These are phyloP conservation scores for Paradendryphiella salina DNA, from an alignment of 2,329 filamentous ascomycete species.

Conservation along the genomic window DNA sequence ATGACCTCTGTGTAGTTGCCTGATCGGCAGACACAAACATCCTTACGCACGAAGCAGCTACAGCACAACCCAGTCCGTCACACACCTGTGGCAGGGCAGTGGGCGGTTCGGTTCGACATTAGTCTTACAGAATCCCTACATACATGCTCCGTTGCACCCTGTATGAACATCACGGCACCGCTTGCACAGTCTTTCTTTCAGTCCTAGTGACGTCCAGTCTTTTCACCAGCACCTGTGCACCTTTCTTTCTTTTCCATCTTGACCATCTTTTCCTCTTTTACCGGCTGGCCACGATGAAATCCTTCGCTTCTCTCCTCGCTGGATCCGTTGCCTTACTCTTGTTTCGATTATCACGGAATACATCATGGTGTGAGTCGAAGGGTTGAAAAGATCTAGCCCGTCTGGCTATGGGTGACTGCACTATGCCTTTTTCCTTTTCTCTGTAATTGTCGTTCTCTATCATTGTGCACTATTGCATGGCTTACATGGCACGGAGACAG, in stretches of 20 bases:
- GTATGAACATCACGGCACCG: background rate
- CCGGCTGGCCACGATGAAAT: slow-evolving; percentile 37
- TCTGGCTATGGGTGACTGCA: too few species aligned
- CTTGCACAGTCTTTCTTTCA: slow-evolving; percentile 25
- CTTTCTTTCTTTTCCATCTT: slow-evolving; percentile 29
- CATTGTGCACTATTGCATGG: background rate
- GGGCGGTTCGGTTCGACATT: slow-evolving; percentile 4
- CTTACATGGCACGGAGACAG: background rate
- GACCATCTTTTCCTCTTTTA: slow-evolving; percentile 34
- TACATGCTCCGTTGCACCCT: background rate
- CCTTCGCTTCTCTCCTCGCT: slow-evolving; percentile 27
- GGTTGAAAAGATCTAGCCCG: too few species aligned
- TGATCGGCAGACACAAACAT: background rate
- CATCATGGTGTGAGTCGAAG: slow-evolving; percentile 12
- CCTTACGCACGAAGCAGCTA: slow-evolving; percentile 24
- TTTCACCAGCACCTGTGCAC: slow-evolving; percentile 20
- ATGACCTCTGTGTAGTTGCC: background rate
- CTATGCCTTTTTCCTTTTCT: too few species aligned
- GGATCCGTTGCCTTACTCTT: slow-evolving; percentile 23
- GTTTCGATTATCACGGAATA: slow-evolving; percentile 25
- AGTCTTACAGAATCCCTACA: slow-evolving; percentile 16
- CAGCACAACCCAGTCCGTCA: slow-evolving; percentile 21
- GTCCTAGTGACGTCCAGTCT: slow-evolving; percentile 32
- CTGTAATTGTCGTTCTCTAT: background rate
- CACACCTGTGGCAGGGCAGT: slow-evolving; percentile 23